Percentiles rank a stretch among this genome's conserved stretches.
Evolutionary conservation across 108 stramenopile species (phyloP).

Genomic region (Stephanodiscus minutulus): DNA sequence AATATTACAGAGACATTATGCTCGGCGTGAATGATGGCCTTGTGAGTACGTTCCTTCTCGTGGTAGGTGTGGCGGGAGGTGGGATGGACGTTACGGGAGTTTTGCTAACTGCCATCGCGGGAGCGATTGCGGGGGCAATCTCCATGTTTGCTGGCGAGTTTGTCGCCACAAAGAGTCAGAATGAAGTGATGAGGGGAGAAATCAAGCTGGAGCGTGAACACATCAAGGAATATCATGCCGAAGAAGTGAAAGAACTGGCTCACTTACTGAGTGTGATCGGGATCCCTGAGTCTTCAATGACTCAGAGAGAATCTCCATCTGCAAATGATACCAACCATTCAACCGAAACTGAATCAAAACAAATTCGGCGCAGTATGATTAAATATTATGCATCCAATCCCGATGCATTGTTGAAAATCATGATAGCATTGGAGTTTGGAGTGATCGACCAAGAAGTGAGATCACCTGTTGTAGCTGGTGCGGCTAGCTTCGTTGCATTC

Average conservation of each 20-base stretch:
- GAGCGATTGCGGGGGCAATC: constrained; percentile 76
- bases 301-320: not conserved
- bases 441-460: constrained; percentile 72
- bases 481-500: constrained; percentile 55
- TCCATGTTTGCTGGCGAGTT: constrained; percentile 81
- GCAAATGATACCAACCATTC: not conserved
- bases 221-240: constrained; percentile 49
- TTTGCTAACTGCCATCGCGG: constrained; percentile 71
- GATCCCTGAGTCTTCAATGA: constrained; percentile 36
- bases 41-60: constrained; percentile 73
- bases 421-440: constrained; percentile 80
- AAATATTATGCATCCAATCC: constrained; percentile 59
- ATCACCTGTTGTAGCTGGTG: constrained; percentile 61
- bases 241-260: constrained; percentile 60
- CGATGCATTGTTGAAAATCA: constrained; percentile 69
- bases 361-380: constrained; percentile 44
- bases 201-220: constrained; percentile 68
- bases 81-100: constrained; percentile 62
- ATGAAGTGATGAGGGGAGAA: constrained; percentile 78
- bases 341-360: constrained; percentile 28
- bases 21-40: constrained; percentile 82
- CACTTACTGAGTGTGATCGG: constrained; percentile 62
- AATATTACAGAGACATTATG: constrained; percentile 82
- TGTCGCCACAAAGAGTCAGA: constrained; percentile 81
- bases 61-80: constrained; percentile 74